Evolutionary conservation across 2,329 filamentous ascomycete species (phyloP), one percentile per base, ranked within the genome.

Genomic region (Colletotrichum tanaceti): DNA sequence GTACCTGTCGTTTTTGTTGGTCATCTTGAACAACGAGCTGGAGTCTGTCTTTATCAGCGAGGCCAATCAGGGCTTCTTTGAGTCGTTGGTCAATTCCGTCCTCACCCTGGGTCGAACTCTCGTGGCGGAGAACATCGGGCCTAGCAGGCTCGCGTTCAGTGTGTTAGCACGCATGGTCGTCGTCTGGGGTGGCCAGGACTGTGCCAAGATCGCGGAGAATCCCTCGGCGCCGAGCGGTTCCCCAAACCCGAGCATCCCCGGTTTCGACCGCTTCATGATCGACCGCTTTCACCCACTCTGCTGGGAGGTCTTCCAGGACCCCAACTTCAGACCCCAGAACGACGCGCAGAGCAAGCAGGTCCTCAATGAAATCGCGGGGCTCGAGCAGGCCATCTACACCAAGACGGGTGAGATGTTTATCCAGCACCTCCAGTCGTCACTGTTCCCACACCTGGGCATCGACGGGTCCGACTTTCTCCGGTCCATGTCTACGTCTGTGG

Each of bases 251-350:
- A 81, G 80, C 20, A 89, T 99, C 35, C 93, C 94, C 2, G 95
- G 96, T 7, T 99, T 99, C 77, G 94, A 97, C 73, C 87, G 88
- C 65, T 98, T 97, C 80, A 91, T 97, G 80, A 92, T 98, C 67
- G 89, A 92, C 50, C 89, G 92, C 24, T 97, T 99, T 82, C 95
- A 97, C 67, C 88, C 92, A 0, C 86, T 97, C 9, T 94, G 92
- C 78, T 99, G 96, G 96, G 91, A 93, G 47, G 90, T 98, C 7
- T 89, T 97, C 43, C 89, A 89, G 46, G 91, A 94, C 52, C 85
- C 91, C 6, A 86, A 86, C 22, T 98, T 98, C 85, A 91, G 91
- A 72, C 89, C 93, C 1, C 90, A 90, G 71, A 81, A 83, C 63
- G 96, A 99, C 77, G 94, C 94, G 1, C 94, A 97, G 81, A 92